Evolutionary conservation across 257 asterid genomes (phyloP).

Genomic region (Fraxinus quadrangulata): DNA sequence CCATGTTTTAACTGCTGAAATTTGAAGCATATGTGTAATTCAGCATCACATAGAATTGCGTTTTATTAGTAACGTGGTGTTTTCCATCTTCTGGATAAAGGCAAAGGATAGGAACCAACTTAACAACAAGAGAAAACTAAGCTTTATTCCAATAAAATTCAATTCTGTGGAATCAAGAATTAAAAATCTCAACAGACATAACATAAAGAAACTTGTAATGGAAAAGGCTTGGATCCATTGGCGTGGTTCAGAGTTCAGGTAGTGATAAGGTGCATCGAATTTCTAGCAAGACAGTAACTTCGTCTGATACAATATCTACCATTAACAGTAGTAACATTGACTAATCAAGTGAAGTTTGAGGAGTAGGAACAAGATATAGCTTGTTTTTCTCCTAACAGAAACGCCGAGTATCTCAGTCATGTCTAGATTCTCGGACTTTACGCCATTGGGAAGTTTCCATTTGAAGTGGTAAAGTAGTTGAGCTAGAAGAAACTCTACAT

Average conservation of each 20-base stretch:
- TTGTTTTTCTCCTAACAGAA: slow-evolving; percentile 16
- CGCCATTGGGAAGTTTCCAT: slow-evolving; percentile 31
- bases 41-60: too few relatives aligned
- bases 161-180: not conserved
- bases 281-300: not conserved
- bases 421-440: slow-evolving; percentile 22
- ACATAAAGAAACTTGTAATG: not conserved
- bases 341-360: not conserved
- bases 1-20: too few relatives aligned
- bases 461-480: slow-evolving; percentile 33
- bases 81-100: not conserved
- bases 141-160: too few relatives aligned
- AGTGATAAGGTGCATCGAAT: not conserved
- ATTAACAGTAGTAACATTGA: not conserved
- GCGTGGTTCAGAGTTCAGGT: too few relatives aligned
- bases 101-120: not conserved
- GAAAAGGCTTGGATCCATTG: not conserved
- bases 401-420: slow-evolving; percentile 33
- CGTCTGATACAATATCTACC: not conserved
- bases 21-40: too few relatives aligned
- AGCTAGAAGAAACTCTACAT: slow-evolving; percentile 27
- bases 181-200: not conserved
- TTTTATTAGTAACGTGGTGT: too few relatives aligned
- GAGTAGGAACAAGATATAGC: slow-evolving; percentile 27
- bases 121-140: too few relatives aligned